Evolutionary conservation across 1,139 yeast genomes (phyloP), one percentile per base, ranked within the genome.

Genomic region (Pichia sp.): DNA sequence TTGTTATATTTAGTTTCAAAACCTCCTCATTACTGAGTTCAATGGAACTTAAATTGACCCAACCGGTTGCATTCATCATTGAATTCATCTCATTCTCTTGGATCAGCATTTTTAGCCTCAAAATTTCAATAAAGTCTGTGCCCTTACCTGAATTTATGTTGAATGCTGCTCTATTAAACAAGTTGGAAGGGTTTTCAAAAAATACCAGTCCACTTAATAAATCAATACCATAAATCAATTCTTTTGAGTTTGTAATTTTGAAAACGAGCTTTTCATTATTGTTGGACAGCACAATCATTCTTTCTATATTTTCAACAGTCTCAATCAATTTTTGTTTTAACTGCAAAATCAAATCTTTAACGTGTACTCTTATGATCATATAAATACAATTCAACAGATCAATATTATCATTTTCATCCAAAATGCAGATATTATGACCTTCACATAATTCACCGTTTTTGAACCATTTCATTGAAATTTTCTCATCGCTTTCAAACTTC

Each of bases 381-480:
- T 58, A 51, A 2, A 64, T 47, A 8, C 60, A 33, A 1, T 41
- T 40, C 36, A 61, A 64, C 27, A 64, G 52, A 41, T 56, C 54
- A n/a, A 64, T 58, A 11, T 45, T 44, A 2, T 59, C 59, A 35
- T 54, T 49, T 9, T 45, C 49, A 10, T 39, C 36, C 7, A 35
- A 5, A 27, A 61, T 46, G 4, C 42, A 37, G 4, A 60, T 40
- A 33, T 64, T 64, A 36, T 61, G 58, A 43, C 64, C 54, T 3
- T 52, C 50, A 37, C 58, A 57, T n/a, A 62, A 66, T 36, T 61
- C 61, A 1, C 81, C 83, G 52, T 81, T 81, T 49, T 77, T 73
- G 49, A 72, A 73, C 95, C 95, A 87, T 49, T 82, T 71, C 55
- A 81, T 73, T 41, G 73, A 69, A 42, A 83, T 64, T 9, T 37